These are phyloP conservation scores for Boletus pseudo-olivaceus DNA, from an alignment of 768 basidiomycete genomes.

Conservation along the genomic window DNA sequence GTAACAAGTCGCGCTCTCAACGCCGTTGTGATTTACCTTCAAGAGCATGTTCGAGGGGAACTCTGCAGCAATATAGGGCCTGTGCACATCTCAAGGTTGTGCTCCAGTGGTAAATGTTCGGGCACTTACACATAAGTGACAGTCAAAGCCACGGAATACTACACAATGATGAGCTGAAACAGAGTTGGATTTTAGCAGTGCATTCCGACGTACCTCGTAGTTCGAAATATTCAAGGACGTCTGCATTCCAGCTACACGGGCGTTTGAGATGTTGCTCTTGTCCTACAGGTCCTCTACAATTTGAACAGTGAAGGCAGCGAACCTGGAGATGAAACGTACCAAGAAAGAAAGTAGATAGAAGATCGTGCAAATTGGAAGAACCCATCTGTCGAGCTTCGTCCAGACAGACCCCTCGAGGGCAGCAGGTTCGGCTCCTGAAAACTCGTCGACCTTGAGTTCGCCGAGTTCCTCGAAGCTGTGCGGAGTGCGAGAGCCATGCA, in stretches of 20 bases:
- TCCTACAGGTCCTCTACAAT: conserved; percentile 24
- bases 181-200: background rate
- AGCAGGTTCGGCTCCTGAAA: conserved; percentile 13
- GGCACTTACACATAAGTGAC: conserved; percentile 24
- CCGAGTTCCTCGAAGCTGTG: conserved; percentile 6
- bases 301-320: background rate
- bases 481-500: background rate
- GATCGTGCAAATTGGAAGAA: conserved; percentile 47
- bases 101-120: too few relatives aligned
- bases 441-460: background rate
- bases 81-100: conserved; percentile 7
- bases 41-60: conserved; percentile 60
- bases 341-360: conserved; percentile 54
- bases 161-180: background rate
- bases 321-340: conserved; percentile 32
- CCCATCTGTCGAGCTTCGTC: conserved; percentile 47
- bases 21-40: conserved; percentile 30
- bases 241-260: conserved; percentile 59
- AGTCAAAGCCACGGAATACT: conserved; percentile 36
- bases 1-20: background rate
- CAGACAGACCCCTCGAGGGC: conserved; percentile 41
- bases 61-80: conserved; percentile 56
- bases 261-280: conserved; percentile 50
- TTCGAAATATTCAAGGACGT: conserved; percentile 38
- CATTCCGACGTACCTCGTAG: conserved; percentile 17